Base-by-base conservation (phyloP, 768 basidiomycete species). In the Calocera cornea region DNA sequence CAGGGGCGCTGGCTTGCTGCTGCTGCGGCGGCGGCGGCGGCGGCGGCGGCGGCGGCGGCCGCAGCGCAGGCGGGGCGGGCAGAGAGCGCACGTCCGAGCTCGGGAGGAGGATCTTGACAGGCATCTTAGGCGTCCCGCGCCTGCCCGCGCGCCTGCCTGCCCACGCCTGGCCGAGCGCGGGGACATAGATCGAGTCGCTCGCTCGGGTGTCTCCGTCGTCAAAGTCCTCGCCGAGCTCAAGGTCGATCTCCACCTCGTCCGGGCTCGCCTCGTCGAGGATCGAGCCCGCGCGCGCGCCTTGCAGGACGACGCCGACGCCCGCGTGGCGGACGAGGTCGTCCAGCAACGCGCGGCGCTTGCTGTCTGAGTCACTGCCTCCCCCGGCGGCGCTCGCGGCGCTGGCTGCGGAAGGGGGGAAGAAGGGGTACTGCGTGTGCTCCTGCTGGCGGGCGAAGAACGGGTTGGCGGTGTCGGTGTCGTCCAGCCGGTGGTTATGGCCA, bases 191-290 rank as follows among this genome's bases (percentile, higher is more conserved):
- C 44, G 44, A 47, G 24, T 47, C 44, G 19, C 44, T 24, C 24
- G 44, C 31, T 3, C 14, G 54, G 14, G 54, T 60, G 14, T 60
- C 54, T 5, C 54, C 54, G 27, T 60, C 54, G n/a, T n/a, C n/a
- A n/a, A n/a, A n/a, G n/a, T n/a, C n/a, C n/a, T n/a, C n/a, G n/a
- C n/a, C n/a, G 14, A 60, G 2, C 54, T 60, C 54, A 5, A 60
- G 27, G 31, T 60, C 54, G 19, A 60, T 60, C 54, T 60, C 54
- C 54, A 60, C 54, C 10, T 60, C 54, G 54, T 60, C 54, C 27
- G 54, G 54, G 3, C 2, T 2, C 5, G 54, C 31, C 22, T 60
- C 54, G 54, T 60, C 54, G 7, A 60, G 31, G 24, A 60, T 60
- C 8, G 14, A 29, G 5, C 54, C 54, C 27, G 54, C 54, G 14